Base-by-base conservation (phyloP, 2,329 filamentous ascomycete genomes). In the Beauveria caledonica region DNA sequence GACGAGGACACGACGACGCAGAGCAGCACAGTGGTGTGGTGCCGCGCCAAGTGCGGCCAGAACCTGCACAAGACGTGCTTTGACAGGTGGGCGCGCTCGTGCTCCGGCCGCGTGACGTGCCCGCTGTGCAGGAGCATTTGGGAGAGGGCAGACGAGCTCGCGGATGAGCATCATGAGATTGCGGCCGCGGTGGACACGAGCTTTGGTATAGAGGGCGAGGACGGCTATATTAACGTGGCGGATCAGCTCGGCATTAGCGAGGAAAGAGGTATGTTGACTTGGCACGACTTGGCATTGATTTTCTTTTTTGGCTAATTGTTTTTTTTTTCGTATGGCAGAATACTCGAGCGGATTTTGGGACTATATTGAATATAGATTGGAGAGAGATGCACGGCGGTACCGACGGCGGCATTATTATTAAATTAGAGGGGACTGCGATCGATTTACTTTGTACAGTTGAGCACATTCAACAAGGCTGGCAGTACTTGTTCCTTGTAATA, bases 191-290 rank as follows among this genome's bases (percentile, higher is more conserved):
- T 82, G 25, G 73, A 72, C 52, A 78, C 75, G 63, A 72, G 11
- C 9, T 9, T 70, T 0, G 74, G 77, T 3, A 67, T 67, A 5
- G 63, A 72, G 0, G 76, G 74, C 25, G 67, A 67, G 1, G 83
- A 86, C 40, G 85, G 85, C 0, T 87, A 87, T 65, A 73, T 86
- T 51, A 87, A 87, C 67, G 79, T 87, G 3, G 84, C 82, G 1
- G 71, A 76, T 21, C 80, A 86, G 67, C 72, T 87, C n/a, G 85
- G 84, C 2, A 76, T 87, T 63, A 82, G 78, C 62, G 69, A 69
- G 0, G 62, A 68, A n/a, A 73, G 84, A 73, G 82, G 81, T 81
- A 70, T 39, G 73, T 67, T 25, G 23, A 21, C n/a, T 17, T 2
- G 23, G 11, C 13, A n/a, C 40, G 10, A 61, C 60, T 61, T 39